Conservation (phyloP, 2,329 filamentous ascomycete genomes). For the Pestalotiopsis sp. region DNA sequence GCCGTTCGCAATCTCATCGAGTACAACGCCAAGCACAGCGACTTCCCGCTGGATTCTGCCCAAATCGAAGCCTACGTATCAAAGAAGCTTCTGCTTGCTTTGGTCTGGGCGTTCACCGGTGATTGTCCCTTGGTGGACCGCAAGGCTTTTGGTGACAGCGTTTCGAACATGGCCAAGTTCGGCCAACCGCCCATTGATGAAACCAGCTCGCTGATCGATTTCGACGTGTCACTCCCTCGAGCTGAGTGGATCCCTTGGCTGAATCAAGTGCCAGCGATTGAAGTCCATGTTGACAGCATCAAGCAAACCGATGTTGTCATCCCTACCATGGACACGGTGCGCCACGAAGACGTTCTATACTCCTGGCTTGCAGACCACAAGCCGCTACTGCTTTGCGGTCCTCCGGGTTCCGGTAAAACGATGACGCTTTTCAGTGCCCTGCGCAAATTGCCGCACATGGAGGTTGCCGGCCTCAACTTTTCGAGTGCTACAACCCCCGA, state of each 20-base stretch:
- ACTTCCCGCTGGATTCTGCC: conserved; percentile 89
- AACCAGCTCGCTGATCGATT: conserved; percentile 89
- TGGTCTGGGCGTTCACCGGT: conserved; percentile 95
- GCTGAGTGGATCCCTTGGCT: conserved; percentile 94
- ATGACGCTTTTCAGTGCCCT: conserved; percentile 99
- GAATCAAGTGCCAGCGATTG: conserved; percentile 88
- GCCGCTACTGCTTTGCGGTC: conserved; percentile 92
- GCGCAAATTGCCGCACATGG: conserved; percentile 96
- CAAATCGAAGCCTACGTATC: conserved; percentile 87
- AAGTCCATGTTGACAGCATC: conserved; percentile 97
- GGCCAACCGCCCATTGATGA: conserved; percentile 81
- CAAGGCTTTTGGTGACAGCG: conserved; percentile 84
- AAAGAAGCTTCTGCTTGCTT: conserved; percentile 89
- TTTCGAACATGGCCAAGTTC: conserved; percentile 81
- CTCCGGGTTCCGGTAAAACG: conserved; percentile 97
- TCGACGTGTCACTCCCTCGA: conserved; percentile 83
- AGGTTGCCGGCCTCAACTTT: conserved; percentile 98
- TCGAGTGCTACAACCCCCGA: conserved; percentile 98
- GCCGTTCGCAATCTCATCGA: conserved; percentile 89
- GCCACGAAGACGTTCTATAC: conserved; percentile 98
- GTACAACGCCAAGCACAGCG: conserved; percentile 91
- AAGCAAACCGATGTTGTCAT: conserved; percentile 99
- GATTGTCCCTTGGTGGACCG: conserved; percentile 89
- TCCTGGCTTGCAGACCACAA: conserved; percentile 99
- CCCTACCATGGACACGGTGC: conserved; percentile 93